phyloP scores from a whole-genome alignment of 202 grass and related monocot species.

The Setaria viridis region DNA sequence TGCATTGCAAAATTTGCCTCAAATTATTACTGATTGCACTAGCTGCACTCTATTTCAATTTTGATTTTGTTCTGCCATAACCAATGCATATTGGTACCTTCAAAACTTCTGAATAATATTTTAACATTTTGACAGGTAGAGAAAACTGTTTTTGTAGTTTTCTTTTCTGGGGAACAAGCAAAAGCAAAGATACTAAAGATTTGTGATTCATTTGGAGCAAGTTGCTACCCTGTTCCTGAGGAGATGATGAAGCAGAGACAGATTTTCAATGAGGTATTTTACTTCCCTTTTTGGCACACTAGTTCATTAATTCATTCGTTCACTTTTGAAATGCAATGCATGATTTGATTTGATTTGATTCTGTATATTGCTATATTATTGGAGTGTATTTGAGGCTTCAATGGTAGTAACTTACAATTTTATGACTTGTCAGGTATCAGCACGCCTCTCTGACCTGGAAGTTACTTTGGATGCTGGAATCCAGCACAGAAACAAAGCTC shows the following conservation, averaged over 20 bases:
- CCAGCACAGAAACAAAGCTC: conserved; percentile 95
- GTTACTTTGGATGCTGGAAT: conserved; percentile 94
- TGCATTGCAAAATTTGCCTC: not conserved
- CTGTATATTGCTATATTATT: conserved; percentile 9
- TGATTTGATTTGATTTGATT: conserved; percentile 16
- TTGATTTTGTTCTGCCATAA: not conserved
- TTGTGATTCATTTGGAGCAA: conserved; percentile 93
- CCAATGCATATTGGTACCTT: not conserved
- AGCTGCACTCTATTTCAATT: conserved; percentile 33
- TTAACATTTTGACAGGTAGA: conserved; percentile 67
- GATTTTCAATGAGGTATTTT: conserved; percentile 86
- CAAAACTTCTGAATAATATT: conserved; percentile 37
- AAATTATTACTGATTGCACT: conserved; percentile 38
- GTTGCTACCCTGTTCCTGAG: conserved; percentile 97
- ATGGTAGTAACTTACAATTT: not conserved
- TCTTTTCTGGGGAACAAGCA: conserved; percentile 98
- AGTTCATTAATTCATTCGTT: conserved; percentile 22
- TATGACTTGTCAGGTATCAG: conserved; percentile 67
- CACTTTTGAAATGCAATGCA: not conserved
- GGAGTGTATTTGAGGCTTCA: not conserved
- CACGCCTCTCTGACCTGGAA: conserved; percentile 89
- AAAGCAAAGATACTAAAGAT: conserved; percentile 91
- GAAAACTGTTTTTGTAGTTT: conserved; percentile 97
- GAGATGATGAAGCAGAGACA: conserved; percentile 90
- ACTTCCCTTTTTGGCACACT: conserved; percentile 25